Conservation (phyloP, 768 basidiomycete species). For the Terana coerulea region DNA sequence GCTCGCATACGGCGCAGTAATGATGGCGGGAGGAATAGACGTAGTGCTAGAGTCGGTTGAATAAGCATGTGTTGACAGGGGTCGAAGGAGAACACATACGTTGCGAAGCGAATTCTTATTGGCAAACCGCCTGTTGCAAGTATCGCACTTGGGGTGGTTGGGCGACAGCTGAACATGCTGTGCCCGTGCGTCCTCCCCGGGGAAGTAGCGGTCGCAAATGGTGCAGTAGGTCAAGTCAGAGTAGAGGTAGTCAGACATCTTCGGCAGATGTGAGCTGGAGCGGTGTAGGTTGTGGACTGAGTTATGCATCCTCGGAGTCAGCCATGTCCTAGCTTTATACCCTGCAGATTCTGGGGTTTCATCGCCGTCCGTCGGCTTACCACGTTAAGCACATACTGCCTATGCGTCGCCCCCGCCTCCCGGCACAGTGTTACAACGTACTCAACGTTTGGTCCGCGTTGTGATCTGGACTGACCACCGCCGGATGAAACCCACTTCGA, state of each 20-base stretch:
- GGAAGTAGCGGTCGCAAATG: conserved; percentile 33
- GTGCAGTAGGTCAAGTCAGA: conserved; percentile 28
- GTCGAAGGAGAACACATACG: conserved; percentile 14
- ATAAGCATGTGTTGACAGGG: background rate
- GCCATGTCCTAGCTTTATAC: background rate
- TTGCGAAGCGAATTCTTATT: conserved; percentile 30
- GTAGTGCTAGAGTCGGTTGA: conserved; percentile 23
- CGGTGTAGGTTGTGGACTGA: background rate
- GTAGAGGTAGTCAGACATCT: conserved; percentile 10
- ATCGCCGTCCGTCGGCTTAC: conserved; percentile 1
- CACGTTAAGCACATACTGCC: background rate
- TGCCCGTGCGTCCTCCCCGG: conserved; percentile 23
- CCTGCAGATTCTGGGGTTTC: background rate
- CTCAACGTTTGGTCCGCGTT: background rate
- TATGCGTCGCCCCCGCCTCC: too few relatives aligned
- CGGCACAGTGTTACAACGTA: too few relatives aligned
- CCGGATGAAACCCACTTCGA: too few relatives aligned
- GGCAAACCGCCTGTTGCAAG: conserved; percentile 28
- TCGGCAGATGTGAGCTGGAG: background rate
- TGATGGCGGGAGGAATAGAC: conserved; percentile 27
- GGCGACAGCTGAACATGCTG: conserved; percentile 25
- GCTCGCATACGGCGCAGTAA: conserved; percentile 29
- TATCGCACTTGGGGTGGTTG: conserved; percentile 29
- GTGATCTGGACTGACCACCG: background rate
- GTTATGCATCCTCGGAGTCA: background rate